A percentile compares a stretch with the other conserved stretches of the same genome.
Conservation (phyloP, 805 yeast species). For the Kodamaea jinghongensis region DNA sequence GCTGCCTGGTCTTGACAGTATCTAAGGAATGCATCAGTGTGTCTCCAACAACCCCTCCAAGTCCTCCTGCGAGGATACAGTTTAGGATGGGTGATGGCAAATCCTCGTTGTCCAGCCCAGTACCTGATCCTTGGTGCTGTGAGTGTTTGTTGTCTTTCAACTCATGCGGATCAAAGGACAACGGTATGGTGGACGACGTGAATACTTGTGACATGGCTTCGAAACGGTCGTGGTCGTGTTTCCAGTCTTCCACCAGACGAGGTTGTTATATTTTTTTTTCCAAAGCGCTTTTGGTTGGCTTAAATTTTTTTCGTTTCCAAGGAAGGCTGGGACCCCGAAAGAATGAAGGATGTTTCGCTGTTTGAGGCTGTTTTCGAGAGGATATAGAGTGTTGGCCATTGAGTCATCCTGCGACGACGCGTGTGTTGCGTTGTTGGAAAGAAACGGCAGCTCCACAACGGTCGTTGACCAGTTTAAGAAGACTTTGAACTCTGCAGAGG, state of each 20-base stretch:
- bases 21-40: slow-evolving; percentile 92
- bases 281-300: slow-evolving; percentile 1
- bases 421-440: slow-evolving; percentile 75
- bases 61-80: slow-evolving; percentile 85
- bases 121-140: background rate
- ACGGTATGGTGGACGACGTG: slow-evolving; percentile 36
- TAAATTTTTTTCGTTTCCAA: background rate
- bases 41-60: slow-evolving; percentile 94
- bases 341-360: background rate
- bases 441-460: slow-evolving; percentile 42
- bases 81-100: slow-evolving; percentile 41
- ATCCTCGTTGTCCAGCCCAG: slow-evolving; percentile 3
- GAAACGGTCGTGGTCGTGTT: no score
- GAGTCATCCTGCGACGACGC: slow-evolving; percentile 97
- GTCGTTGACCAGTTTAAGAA: slow-evolving; percentile 57
- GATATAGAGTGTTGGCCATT: slow-evolving; percentile 72
- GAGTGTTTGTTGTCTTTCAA: background rate
- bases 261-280: background rate
- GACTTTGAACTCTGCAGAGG: slow-evolving; percentile 61
- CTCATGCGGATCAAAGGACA: slow-evolving; percentile 26
- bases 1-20: slow-evolving; percentile 96
- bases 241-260: no score
- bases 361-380: background rate
- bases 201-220: slow-evolving; percentile 22
- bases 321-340: no score